These are phyloP conservation scores for Amanita thiersii DNA, from an alignment of 768 basidiomycete genomes.

Conservation along the genomic window DNA sequence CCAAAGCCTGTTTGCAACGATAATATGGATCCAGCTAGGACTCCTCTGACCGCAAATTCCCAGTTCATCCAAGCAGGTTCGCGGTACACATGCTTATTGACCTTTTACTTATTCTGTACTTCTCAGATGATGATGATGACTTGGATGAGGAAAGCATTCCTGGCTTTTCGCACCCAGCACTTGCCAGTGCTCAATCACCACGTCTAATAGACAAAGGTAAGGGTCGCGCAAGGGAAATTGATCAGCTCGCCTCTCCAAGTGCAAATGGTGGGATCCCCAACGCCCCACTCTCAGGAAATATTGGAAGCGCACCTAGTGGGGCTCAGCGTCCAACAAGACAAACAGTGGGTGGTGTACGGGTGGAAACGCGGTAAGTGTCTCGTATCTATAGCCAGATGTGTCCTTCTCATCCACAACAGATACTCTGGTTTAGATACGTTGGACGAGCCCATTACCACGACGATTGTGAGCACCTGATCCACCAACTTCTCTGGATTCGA, in stretches of 20 bases:
- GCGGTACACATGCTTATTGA: slow-evolving; percentile 3
- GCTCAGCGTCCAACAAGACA: slow-evolving; percentile 41
- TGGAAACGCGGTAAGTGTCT: slow-evolving; percentile 74
- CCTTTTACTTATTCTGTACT: slow-evolving; percentile 8
- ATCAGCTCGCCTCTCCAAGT: slow-evolving; percentile 40
- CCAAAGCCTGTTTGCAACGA: slow-evolving; percentile 14
- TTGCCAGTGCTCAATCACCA: slow-evolving; percentile 34
- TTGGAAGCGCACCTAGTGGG: slow-evolving; percentile 43
- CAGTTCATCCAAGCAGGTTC: slow-evolving; percentile 78
- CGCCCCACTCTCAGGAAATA: slow-evolving; percentile 58
- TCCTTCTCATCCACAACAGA: too few relatives aligned
- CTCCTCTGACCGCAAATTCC: slow-evolving; percentile 53
- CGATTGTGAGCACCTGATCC: slow-evolving; percentile 62
- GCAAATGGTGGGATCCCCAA: slow-evolving; percentile 22
- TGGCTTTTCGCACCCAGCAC: slow-evolving; percentile 60
- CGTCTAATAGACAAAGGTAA: slow-evolving; percentile 59
- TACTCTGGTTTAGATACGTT: slow-evolving; percentile 83
- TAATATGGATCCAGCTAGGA: slow-evolving; percentile 37
- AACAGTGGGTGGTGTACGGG: slow-evolving; percentile 76
- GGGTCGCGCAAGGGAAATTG: slow-evolving; percentile 49
- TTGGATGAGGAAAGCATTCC: slow-evolving; percentile 78
- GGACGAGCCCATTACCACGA: slow-evolving; percentile 84
- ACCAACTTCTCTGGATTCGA: not conserved
- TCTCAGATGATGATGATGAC: slow-evolving; percentile 71
- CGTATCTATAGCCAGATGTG: slow-evolving; percentile 1